A percentile compares a stretch with the other conserved stretches of the same genome.
These are phyloP conservation scores for Elaeagnus macrophylla DNA, from an alignment of 306 rosid genomes.

Conservation along the genomic window DNA sequence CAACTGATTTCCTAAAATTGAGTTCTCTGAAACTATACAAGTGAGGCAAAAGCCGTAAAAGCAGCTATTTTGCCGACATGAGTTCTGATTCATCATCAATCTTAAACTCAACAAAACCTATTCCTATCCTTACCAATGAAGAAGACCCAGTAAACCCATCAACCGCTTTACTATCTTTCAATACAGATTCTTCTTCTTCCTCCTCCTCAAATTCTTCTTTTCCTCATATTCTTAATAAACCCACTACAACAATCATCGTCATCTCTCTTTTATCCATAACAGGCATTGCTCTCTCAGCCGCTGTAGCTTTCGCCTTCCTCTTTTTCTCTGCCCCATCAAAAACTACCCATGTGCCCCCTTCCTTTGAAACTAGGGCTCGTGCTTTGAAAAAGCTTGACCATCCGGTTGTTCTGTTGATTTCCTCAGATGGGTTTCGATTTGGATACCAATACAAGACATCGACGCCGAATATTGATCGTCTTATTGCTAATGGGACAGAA, in stretches of 20 bases:
- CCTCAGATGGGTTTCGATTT: constrained; percentile 92
- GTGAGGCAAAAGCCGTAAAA: background rate
- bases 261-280: constrained; percentile 49
- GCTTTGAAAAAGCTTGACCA: constrained; percentile 53
- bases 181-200: constrained; percentile 37
- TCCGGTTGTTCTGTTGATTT: constrained; percentile 57
- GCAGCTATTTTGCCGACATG: constrained; percentile 25
- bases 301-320: constrained; percentile 59
- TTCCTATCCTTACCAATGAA: constrained; percentile 37
- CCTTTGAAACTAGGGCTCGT: constrained; percentile 28
- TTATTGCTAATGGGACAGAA: constrained; percentile 77
- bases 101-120: constrained; percentile 29
- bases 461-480: constrained; percentile 59
- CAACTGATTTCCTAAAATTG: background rate
- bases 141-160: constrained; percentile 34
- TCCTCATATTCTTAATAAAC: constrained; percentile 13
- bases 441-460: constrained; percentile 87
- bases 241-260: constrained; percentile 36
- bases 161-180: constrained; percentile 59
- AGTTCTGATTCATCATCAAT: constrained; percentile 41
- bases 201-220: constrained; percentile 4
- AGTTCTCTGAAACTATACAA: background rate
- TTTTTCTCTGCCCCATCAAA: constrained; percentile 43
- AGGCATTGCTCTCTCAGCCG: constrained; percentile 54
- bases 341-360: background rate